Conservation (phyloP, 2,329 filamentous ascomycete genomes). For the Tolypocladium amazonense region DNA sequence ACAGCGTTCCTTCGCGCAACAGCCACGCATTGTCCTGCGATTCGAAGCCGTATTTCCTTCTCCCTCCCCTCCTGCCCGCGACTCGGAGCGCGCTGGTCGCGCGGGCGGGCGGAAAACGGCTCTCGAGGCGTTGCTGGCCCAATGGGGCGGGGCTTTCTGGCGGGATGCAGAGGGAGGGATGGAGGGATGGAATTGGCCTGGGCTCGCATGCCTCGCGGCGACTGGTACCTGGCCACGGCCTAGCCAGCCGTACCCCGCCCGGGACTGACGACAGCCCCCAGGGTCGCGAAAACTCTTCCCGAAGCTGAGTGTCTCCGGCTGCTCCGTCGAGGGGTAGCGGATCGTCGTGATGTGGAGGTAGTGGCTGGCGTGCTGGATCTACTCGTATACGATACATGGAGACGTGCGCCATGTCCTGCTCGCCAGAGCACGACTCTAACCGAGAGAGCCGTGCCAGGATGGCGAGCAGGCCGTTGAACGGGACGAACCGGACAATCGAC, state of each 20-base stretch:
- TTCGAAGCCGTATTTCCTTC: not conserved
- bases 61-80: not conserved
- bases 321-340: not conserved
- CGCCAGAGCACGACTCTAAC: not conserved
- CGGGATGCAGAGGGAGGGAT: not conserved
- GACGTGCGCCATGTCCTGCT: not conserved
- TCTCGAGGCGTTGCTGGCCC: not conserved
- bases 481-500: not conserved
- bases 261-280: not conserved
- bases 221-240: not conserved
- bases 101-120: not conserved
- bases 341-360: not conserved
- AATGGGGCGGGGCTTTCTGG: not conserved
- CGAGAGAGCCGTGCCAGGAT: not conserved
- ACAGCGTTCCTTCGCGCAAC: not conserved
- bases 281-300: not conserved
- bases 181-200: not conserved
- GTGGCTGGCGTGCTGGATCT: not conserved
- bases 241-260: not conserved
- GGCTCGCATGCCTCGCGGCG: not conserved
- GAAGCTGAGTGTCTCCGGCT: not conserved
- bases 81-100: not conserved
- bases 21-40: too few species aligned
- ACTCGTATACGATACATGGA: not conserved
- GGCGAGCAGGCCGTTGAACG: not conserved